Percentiles rank a stretch among this genome's conserved stretches.
phyloP scores from a whole-genome alignment of 2,329 filamentous ascomycete genomes.

The Emergomyces orientalis region DNA sequence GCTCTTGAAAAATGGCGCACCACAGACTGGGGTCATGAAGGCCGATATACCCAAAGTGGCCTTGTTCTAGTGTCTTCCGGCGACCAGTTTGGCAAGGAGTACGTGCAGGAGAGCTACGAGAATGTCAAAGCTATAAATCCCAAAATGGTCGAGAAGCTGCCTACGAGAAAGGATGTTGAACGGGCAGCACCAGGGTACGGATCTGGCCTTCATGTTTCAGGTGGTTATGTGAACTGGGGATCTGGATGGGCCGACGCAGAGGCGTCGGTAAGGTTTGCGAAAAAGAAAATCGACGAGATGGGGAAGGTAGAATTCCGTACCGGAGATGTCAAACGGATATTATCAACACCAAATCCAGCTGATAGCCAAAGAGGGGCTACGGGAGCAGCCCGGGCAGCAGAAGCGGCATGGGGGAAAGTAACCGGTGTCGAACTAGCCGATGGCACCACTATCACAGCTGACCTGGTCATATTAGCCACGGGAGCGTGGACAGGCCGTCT shows the following conservation, averaged over 20 bases:
- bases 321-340: slow-evolving; percentile 29
- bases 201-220: slow-evolving; percentile 26
- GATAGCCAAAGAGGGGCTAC: not conserved
- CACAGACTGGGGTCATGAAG: slow-evolving; percentile 36
- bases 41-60: slow-evolving; percentile 37
- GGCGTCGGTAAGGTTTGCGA: slow-evolving; percentile 32
- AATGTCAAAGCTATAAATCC: slow-evolving; percentile 31
- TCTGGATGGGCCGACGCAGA: slow-evolving; percentile 41
- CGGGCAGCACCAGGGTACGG: slow-evolving; percentile 30
- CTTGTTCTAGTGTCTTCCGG: slow-evolving; percentile 33
- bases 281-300: slow-evolving; percentile 29
- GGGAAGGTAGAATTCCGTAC: slow-evolving; percentile 29
- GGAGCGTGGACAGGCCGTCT: slow-evolving; percentile 79
- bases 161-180: slow-evolving; percentile 27
- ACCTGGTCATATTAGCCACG: slow-evolving; percentile 69
- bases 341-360: slow-evolving; percentile 18
- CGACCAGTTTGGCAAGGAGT: slow-evolving; percentile 26
- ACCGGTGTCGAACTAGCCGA: slow-evolving; percentile 45
- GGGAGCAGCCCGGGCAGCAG: not conserved
- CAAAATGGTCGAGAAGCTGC: slow-evolving; percentile 26
- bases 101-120: slow-evolving; percentile 32
- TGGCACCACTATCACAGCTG: slow-evolving; percentile 48
- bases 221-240: slow-evolving; percentile 40
- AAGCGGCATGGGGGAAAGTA: slow-evolving; percentile 15
- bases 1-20: slow-evolving; percentile 61